Percentiles rank a stretch among this genome's conserved stretches.
Evolutionary conservation across 768 basidiomycete genomes (phyloP).

Genomic region (Vararia minispora): DNA sequence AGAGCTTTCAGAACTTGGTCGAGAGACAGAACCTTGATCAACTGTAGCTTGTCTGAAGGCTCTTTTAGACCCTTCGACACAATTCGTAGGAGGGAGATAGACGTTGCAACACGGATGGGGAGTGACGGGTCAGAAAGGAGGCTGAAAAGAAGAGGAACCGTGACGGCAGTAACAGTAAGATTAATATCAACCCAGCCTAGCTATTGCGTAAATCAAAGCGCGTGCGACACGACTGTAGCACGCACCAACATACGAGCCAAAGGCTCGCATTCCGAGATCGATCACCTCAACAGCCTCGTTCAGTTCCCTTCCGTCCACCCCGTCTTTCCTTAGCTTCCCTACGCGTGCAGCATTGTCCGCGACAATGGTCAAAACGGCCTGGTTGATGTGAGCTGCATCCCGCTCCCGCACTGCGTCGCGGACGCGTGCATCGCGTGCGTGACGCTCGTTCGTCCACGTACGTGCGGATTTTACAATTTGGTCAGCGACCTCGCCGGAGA

Average conservation of each 20-base stretch:
- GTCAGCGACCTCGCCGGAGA: constrained; percentile 96
- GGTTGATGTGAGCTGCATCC: constrained; percentile 80
- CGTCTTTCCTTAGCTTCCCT: constrained; percentile 36
- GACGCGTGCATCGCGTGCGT: constrained; percentile 73
- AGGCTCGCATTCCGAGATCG: constrained; percentile 87
- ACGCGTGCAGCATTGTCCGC: constrained; percentile 57
- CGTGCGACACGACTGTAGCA: constrained; percentile 13
- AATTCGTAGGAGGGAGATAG: constrained; percentile 69
- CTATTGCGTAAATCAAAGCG: constrained; percentile 3
- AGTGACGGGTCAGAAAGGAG: constrained; percentile 70
- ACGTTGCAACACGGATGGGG: constrained; percentile 75
- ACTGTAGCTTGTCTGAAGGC: constrained; percentile 76
- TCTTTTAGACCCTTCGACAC: constrained; percentile 93
- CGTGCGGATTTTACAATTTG: constrained; percentile 86
- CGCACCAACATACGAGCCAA: constrained; percentile 91
- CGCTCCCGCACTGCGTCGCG: constrained; percentile 84
- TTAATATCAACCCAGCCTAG: constrained; percentile 98
- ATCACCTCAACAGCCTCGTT: constrained; percentile 64
- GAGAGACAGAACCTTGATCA: constrained; percentile 82
- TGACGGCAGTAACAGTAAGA: constrained; percentile 83
- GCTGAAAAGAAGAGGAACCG: constrained; percentile 75
- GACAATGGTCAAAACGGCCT: constrained; percentile 77
- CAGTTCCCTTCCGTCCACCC: constrained; percentile 37
- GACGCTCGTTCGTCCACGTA: constrained; percentile 54
- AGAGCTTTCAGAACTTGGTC: constrained; percentile 73